phyloP scores from a whole-genome alignment of 2,329 filamentous ascomycete genomes.

The Zymoseptoria tritici region DNA sequence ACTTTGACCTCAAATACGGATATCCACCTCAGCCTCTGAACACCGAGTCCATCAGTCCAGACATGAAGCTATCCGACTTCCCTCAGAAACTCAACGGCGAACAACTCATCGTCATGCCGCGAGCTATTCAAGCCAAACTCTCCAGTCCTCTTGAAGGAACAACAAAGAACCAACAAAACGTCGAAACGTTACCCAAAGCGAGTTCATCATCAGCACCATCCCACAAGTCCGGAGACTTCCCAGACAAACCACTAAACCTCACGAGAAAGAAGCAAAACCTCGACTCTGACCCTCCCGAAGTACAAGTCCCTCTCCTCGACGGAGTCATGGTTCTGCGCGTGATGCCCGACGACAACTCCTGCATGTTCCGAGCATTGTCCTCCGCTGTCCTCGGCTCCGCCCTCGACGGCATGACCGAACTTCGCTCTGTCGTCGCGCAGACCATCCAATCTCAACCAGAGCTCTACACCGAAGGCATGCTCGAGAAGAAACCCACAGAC shows the following conservation, averaged over 20 bases:
- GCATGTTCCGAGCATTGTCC: conserved; percentile 84
- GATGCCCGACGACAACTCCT: conserved; percentile 95
- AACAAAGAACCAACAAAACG: conserved; percentile 16
- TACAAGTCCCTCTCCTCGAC: conserved; percentile 49
- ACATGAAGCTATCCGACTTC: conserved; percentile 47
- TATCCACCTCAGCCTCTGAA: conserved; percentile 69
- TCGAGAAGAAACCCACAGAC: conserved; percentile 61
- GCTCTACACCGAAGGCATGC: conserved; percentile 66
- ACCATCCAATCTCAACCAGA: conserved; percentile 67
- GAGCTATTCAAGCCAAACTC: conserved; percentile 33
- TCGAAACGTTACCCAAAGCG: conserved; percentile 20
- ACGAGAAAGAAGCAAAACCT: conserved; percentile 38
- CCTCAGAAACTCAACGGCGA: conserved; percentile 59
- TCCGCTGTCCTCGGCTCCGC: conserved; percentile 61
- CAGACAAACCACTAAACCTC: conserved; percentile 29
- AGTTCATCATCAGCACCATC: conserved; percentile 17
- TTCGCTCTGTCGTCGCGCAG: conserved; percentile 70
- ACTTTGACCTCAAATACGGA: conserved; percentile 74
- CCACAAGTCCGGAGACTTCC: conserved; percentile 24
- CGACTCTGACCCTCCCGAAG: conserved; percentile 54
- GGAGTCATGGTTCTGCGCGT: conserved; percentile 68
- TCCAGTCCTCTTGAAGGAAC: conserved; percentile 25
- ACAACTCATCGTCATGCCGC: conserved; percentile 56
- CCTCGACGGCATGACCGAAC: conserved; percentile 60
- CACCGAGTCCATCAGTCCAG: conserved; percentile 46